Percentiles rank a stretch among this genome's conserved stretches.
phyloP scores from a whole-genome alignment of 2,329 filamentous ascomycete genomes.

The Hymenotorrendiella dingleyae region DNA sequence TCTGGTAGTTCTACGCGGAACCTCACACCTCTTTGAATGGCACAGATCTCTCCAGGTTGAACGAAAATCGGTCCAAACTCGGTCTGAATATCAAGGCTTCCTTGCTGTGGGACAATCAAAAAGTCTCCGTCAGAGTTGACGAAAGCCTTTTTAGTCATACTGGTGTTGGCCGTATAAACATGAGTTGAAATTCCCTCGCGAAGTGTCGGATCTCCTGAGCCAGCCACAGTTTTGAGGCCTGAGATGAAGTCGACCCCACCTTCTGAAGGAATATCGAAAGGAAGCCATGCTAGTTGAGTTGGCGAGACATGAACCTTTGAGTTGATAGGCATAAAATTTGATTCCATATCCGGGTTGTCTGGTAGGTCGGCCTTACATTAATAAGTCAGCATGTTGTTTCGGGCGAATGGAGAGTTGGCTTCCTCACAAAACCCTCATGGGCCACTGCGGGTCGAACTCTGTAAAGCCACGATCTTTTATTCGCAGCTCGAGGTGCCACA shows the following conservation, averaged over 20 bases:
- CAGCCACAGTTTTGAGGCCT: constrained; percentile 43
- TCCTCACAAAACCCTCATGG: constrained; percentile 27
- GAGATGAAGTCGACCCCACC: constrained; percentile 36
- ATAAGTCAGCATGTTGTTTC: too few species aligned
- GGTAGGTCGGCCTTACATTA: constrained; percentile 28
- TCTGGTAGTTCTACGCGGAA: constrained; percentile 55
- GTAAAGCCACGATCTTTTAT: constrained; percentile 36
- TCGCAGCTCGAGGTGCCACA: constrained; percentile 35
- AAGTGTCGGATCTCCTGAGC: constrained; percentile 44
- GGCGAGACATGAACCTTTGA: constrained; percentile 39
- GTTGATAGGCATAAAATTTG: constrained; percentile 42
- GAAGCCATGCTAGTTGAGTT: constrained; percentile 44
- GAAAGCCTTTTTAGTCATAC: constrained; percentile 42
- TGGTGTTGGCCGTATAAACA: constrained; percentile 42
- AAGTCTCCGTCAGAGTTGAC: constrained; percentile 60
- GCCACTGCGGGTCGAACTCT: constrained; percentile 38
- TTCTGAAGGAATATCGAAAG: constrained; percentile 32
- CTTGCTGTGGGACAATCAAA: constrained; percentile 58
- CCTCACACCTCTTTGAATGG: constrained; percentile 58
- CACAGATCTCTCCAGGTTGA: constrained; percentile 57
- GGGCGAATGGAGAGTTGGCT: too few species aligned
- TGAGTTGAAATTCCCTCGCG: constrained; percentile 44
- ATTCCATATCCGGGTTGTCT: constrained; percentile 33
- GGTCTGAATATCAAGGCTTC: constrained; percentile 53
- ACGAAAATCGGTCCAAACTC: constrained; percentile 47